Percentiles rank a stretch among this genome's conserved stretches.
Evolutionary conservation across 164 flowering plant species (phyloP).

Genomic region (Kingdonia uniflora): DNA sequence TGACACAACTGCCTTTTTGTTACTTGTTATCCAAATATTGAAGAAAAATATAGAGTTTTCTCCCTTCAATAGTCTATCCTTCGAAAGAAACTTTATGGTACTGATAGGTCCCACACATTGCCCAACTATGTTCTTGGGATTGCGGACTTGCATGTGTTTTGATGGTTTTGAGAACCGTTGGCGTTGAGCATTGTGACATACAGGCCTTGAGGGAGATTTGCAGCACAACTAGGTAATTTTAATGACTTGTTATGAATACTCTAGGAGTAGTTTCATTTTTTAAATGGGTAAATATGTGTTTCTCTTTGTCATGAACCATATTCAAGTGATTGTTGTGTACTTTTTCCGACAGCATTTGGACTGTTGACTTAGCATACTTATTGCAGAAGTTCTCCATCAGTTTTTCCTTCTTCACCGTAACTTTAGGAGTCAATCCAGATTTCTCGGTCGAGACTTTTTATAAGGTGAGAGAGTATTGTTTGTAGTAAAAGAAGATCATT

Average conservation of each 20-base stretch:
- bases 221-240: constrained; percentile 58
- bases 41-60: too few relatives aligned
- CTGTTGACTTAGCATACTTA: constrained; percentile 88
- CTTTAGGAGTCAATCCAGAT: constrained; percentile 85
- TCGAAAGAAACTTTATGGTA: constrained; percentile 7
- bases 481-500: too few relatives aligned
- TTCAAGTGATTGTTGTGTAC: background rate
- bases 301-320: too few relatives aligned
- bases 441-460: constrained; percentile 77
- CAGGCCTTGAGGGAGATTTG: constrained; percentile 53
- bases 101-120: constrained; percentile 75
- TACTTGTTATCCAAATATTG: background rate
- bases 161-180: constrained; percentile 78
- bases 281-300: too few relatives aligned
- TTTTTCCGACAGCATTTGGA: constrained; percentile 76
- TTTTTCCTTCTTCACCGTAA: constrained; percentile 87
- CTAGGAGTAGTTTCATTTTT: too few relatives aligned
- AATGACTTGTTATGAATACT: too few relatives aligned
- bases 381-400: constrained; percentile 65
- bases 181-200: constrained; percentile 36
- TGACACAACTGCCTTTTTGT: too few relatives aligned
- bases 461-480: constrained; percentile 53
- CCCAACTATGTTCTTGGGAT: constrained; percentile 78
- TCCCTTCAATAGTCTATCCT: too few relatives aligned
- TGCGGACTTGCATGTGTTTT: constrained; percentile 94